Conservation (phyloP, 768 basidiomycete species). For the Saitozyma sp. region DNA sequence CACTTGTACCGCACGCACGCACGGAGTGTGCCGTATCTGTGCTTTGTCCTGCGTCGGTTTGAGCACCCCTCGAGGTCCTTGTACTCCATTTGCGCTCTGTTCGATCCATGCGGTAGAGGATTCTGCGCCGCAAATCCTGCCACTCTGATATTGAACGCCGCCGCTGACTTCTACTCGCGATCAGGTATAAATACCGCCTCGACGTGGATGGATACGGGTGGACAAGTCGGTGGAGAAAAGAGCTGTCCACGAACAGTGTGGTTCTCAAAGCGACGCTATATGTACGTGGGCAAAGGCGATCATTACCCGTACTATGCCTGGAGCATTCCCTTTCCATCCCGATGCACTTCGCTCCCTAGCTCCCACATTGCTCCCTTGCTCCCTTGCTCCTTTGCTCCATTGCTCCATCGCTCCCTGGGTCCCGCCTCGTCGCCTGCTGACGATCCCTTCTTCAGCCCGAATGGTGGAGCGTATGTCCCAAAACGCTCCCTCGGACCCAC, state of each 20-base stretch:
- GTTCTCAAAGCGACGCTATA: slow-evolving; percentile 19
- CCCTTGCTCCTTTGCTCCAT: background rate
- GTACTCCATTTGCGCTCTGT: no score
- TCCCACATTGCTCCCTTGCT: background rate
- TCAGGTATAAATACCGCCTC: slow-evolving; percentile 18
- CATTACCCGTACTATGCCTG: no score
- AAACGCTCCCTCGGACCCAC: background rate
- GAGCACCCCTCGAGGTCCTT: background rate
- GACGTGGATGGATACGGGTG: slow-evolving; percentile 23
- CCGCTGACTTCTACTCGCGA: background rate
- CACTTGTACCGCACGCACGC: no score
- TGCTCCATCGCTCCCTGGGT: no score
- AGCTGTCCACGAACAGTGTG: slow-evolving; percentile 13
- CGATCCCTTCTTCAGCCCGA: slow-evolving; percentile 23
- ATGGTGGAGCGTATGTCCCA: slow-evolving; percentile 23
- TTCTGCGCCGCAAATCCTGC: no score
- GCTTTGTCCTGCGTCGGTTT: background rate
- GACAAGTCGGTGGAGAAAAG: slow-evolving; percentile 13
- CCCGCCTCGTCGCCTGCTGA: background rate
- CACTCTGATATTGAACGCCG: no score
- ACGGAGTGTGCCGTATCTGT: no score
- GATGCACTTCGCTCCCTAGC: no score
- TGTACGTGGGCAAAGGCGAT: slow-evolving; percentile 1
- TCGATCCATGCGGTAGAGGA: no score
- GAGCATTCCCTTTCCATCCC: no score